Conservation (phyloP, 2,329 filamentous ascomycete species). For the Colletotrichum brevisporum region DNA sequence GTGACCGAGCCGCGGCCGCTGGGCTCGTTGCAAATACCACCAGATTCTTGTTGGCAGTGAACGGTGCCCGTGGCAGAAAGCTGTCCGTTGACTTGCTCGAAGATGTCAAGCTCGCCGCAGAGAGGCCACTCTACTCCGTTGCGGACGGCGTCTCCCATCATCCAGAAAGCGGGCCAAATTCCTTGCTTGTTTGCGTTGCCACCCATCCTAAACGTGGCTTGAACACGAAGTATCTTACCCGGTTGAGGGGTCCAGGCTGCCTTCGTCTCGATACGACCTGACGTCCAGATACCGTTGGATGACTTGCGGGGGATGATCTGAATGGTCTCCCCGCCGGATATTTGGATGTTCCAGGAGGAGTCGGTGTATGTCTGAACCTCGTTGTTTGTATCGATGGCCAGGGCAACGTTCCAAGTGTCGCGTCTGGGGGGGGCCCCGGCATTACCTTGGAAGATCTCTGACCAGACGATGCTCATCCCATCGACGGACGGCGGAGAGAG, state of each 20-base stretch:
- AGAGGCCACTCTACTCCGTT: constrained; percentile 64
- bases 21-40: constrained; percentile 67
- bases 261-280: constrained; percentile 67
- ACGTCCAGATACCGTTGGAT: constrained; percentile 62
- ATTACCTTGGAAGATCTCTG: constrained; percentile 60
- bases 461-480: constrained; percentile 60
- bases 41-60: constrained; percentile 62
- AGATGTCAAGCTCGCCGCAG: constrained; percentile 71
- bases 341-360: constrained; percentile 62
- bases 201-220: constrained; percentile 64
- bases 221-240: constrained; percentile 62
- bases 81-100: constrained; percentile 68
- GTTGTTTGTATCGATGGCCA: constrained; percentile 63
- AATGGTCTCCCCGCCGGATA: constrained; percentile 64
- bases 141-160: constrained; percentile 65
- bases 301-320: constrained; percentile 65
- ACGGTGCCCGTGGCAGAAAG: constrained; percentile 62
- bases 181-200: constrained; percentile 62
- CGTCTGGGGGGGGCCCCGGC: constrained; percentile 54
- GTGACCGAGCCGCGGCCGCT: constrained; percentile 55
- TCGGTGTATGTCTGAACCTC: constrained; percentile 66
- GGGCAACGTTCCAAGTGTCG: constrained; percentile 59
- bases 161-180: constrained; percentile 73
- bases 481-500: constrained; percentile 54
- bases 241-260: constrained; percentile 60